A percentile compares a stretch with the other conserved stretches of the same genome.
These are phyloP conservation scores for Eurotiales sp. DNA, from an alignment of 2,329 filamentous ascomycete species.

Conservation along the genomic window DNA sequence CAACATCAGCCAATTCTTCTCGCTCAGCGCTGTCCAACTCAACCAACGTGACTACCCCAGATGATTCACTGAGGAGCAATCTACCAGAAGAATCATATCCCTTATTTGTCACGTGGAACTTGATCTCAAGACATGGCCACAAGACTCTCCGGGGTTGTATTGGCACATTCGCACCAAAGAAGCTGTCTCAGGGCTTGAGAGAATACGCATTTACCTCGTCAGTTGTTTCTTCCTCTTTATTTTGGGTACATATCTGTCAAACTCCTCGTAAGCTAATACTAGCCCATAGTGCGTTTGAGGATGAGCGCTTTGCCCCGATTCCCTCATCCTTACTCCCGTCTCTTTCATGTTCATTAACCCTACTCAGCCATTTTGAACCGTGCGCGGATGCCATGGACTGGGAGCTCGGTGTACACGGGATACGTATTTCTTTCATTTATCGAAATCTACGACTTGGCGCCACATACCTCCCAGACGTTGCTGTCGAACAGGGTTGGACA, in stretches of 20 bases:
- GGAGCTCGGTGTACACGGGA: slow-evolving; percentile 79
- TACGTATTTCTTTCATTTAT: slow-evolving; percentile 80
- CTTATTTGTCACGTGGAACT: slow-evolving; percentile 95
- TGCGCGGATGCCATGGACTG: slow-evolving; percentile 73
- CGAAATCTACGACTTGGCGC: slow-evolving; percentile 70
- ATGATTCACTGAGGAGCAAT: slow-evolving; percentile 30
- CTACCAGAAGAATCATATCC: slow-evolving; percentile 56
- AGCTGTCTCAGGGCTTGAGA: slow-evolving; percentile 67
- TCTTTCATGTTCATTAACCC: slow-evolving; percentile 63
- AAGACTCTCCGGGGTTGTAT: slow-evolving; percentile 87
- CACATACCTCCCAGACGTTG: slow-evolving; percentile 90
- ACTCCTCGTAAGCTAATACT: slow-evolving; percentile 2
- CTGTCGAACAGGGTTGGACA: slow-evolving; percentile 88
- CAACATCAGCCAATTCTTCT: slow-evolving; percentile 48
- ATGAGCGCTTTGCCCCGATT: slow-evolving; percentile 60
- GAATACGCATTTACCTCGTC: slow-evolving; percentile 80
- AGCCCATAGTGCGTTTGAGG: slow-evolving; percentile 56
- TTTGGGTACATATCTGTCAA: neutral
- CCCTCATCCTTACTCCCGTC: slow-evolving; percentile 44
- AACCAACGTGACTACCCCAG: slow-evolving; percentile 43
- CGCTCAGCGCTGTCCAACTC: slow-evolving; percentile 40
- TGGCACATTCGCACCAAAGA: slow-evolving; percentile 81
- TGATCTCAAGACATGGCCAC: slow-evolving; percentile 56
- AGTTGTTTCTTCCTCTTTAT: slow-evolving; percentile 28
- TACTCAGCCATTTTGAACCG: slow-evolving; percentile 81